Base-by-base conservation (phyloP, 441 rosid genomes). In the Rhodomyrtus psidioides region DNA sequence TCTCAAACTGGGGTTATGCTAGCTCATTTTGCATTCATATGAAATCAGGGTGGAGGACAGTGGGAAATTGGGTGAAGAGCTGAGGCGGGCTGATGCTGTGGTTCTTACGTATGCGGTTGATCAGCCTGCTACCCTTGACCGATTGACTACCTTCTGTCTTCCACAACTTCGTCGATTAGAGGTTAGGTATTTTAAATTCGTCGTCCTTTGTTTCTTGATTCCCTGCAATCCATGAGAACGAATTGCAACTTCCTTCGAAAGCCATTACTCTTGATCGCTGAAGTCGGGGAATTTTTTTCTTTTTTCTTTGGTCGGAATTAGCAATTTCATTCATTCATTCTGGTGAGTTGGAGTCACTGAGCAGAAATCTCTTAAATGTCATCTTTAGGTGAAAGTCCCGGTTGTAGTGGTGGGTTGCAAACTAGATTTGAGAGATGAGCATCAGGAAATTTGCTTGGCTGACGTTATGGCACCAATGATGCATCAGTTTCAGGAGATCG, bases 91-190 rank as follows among this genome's bases (percentile, higher is more conserved):
- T 81, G 96, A 97, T 91, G 95, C 95, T 5, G 93, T 97, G 87
- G 96, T 96, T 84, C 94, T 96, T 82, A 95, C 99, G 27, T 95
- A 93, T 91, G 93, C 95, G 2, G 92, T 95, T 83, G 98, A 96
- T 84, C 93, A 86, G 87, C 93, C 89, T 14, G 91, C 91, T 82
- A 96, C 94, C 54, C 92, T 96, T 86, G 93, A 89, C 30, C 93
- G 92, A 62, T 88, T 97, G 94, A 92, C 92, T 90, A 87, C 91
- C 51, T 93, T 92, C 88, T 96, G 99, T 99, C 95, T 96, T 85
- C 99, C 96, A 4, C 92, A 94, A 86, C 95, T 97, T 86, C 96
- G 98, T 55, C 90, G 90, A 76, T 86, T 96, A 89, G 96, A 95
- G 88, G 88, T 86, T 56, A 42, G 86, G 81, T 34, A 30, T 65